Conservation (phyloP, 2,329 filamentous ascomycete genomes). For the Pseudogymnoascus sp. region DNA sequence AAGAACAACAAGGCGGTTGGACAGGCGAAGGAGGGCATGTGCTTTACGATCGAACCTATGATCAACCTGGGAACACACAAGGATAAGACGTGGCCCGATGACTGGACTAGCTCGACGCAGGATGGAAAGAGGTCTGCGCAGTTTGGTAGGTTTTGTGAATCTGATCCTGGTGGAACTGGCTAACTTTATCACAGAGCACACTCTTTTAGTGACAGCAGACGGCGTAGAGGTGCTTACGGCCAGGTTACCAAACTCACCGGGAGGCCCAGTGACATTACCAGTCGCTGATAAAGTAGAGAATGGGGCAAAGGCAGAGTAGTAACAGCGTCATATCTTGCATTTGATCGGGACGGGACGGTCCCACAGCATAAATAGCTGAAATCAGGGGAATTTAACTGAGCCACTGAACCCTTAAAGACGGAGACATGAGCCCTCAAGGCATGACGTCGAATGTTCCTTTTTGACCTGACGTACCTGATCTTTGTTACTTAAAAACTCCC, state of each 20-base stretch:
- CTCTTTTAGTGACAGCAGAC: constrained; percentile 72
- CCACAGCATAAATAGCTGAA: background rate
- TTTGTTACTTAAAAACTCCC: background rate
- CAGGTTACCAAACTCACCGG: constrained; percentile 55
- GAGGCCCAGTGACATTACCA: constrained; percentile 61
- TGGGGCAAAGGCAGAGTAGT: constrained; percentile 15
- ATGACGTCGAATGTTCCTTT: background rate
- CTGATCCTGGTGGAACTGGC: background rate
- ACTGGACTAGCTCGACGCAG: constrained; percentile 93
- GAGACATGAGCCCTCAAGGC: background rate
- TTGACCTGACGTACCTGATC: background rate
- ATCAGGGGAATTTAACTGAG: background rate
- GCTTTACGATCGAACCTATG: constrained; percentile 99
- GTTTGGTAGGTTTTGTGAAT: constrained; percentile 57
- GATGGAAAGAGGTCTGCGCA: constrained; percentile 89
- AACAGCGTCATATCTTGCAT: background rate
- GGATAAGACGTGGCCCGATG: constrained; percentile 95
- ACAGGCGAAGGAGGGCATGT: constrained; percentile 91
- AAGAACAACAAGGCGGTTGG: constrained; percentile 97
- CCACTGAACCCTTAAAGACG: background rate
- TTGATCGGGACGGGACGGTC: background rate
- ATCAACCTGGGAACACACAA: constrained; percentile 84
- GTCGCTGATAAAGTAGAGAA: constrained; percentile 18
- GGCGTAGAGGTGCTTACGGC: constrained; percentile 78
- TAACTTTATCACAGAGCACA: constrained; percentile 56